Evolutionary conservation across 352 stramenopile species (phyloP).

Genomic region (Phytophthora rubi): DNA sequence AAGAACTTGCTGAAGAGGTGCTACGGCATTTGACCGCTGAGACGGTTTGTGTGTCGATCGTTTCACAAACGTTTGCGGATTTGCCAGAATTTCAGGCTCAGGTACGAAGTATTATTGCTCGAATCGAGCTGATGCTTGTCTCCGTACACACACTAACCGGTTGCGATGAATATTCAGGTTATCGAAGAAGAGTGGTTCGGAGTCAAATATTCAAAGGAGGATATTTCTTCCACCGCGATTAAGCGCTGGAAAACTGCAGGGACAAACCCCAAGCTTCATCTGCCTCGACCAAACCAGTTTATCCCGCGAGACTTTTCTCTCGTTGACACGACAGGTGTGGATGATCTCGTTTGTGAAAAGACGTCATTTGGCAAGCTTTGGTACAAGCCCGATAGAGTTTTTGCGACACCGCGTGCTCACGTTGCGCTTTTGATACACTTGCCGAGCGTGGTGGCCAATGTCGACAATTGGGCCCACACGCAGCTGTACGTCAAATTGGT

Average conservation of each 20-base stretch:
- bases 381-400: slow-evolving; percentile 69
- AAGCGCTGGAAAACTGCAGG: slow-evolving; percentile 45
- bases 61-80: slow-evolving; percentile 52
- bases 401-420: slow-evolving; percentile 65
- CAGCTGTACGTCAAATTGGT: slow-evolving; percentile 74
- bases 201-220: slow-evolving; percentile 60
- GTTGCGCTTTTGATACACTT: slow-evolving; percentile 62
- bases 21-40: slow-evolving; percentile 53
- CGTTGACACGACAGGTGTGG: slow-evolving; percentile 34
- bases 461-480: slow-evolving; percentile 47
- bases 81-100: slow-evolving; percentile 44
- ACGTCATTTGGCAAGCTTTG: slow-evolving; percentile 61
- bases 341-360: slow-evolving; percentile 41
- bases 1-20: slow-evolving; percentile 45
- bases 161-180: slow-evolving; percentile 23
- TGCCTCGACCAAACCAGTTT: slow-evolving; percentile 73
- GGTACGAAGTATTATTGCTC: slow-evolving; percentile 22
- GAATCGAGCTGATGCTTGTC: no score
- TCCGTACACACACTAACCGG: slow-evolving; percentile 1
- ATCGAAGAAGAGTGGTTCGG: slow-evolving; percentile 72
- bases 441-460: slow-evolving; percentile 49
- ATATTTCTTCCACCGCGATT: slow-evolving; percentile 41
- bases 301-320: slow-evolving; percentile 77
- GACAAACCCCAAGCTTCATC: slow-evolving; percentile 50
- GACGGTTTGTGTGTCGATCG: slow-evolving; percentile 60